Conservation (phyloP, 805 yeast species). For the Lipomyces yamadae region DNA sequence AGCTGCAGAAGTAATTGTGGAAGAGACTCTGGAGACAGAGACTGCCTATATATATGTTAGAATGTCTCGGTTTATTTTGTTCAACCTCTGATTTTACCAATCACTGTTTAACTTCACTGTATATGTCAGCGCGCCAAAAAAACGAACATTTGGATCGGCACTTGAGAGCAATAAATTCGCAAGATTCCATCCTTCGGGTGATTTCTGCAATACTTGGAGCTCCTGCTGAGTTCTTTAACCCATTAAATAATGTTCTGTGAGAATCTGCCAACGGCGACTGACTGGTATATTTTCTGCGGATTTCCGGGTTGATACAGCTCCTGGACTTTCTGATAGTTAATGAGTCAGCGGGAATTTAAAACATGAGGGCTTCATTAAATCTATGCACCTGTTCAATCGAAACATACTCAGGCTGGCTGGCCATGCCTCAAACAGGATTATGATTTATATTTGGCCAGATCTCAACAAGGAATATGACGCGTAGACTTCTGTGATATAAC, state of each 20-base stretch:
- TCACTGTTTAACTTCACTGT: constrained; percentile 60
- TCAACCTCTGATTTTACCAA: constrained; percentile 13
- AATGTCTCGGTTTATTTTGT: not conserved
- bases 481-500: not conserved
- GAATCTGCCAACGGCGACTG: constrained; percentile 59
- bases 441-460: not conserved
- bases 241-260: constrained; percentile 33
- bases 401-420: constrained; percentile 11
- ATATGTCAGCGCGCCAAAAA: constrained; percentile 81
- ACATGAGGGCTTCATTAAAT: not conserved
- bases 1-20: constrained; percentile 17
- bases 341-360: not conserved
- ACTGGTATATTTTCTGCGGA: constrained; percentile 64
- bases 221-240: constrained; percentile 53
- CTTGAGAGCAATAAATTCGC: constrained; percentile 58
- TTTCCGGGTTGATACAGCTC: constrained; percentile 55
- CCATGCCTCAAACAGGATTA: constrained; percentile 1
- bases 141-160: constrained; percentile 51
- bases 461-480: not conserved
- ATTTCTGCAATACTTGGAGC: constrained; percentile 64
- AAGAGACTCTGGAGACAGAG: constrained; percentile 17
- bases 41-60: constrained; percentile 15
- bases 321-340: constrained; percentile 40
- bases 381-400: constrained; percentile 13
- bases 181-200: constrained; percentile 58